phyloP scores from a whole-genome alignment of 2,329 filamentous ascomycete species.

The Cercospora citrullina region DNA sequence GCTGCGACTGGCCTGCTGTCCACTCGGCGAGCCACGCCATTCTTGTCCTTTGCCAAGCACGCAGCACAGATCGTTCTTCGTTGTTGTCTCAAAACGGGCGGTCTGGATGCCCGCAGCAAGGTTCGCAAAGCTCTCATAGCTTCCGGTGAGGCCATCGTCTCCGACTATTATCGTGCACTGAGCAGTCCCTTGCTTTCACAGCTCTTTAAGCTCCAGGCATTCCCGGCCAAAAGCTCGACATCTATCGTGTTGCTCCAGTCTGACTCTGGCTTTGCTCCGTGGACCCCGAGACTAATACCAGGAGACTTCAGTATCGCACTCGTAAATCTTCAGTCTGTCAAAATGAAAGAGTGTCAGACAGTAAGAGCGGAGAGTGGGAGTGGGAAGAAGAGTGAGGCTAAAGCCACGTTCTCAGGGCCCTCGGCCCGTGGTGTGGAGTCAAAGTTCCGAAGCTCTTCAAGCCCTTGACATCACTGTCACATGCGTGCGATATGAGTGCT shows the following conservation, averaged over 20 bases:
- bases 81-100: conserved; percentile 22
- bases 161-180: not conserved
- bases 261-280: not conserved
- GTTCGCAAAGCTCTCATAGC: conserved; percentile 30
- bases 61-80: conserved; percentile 30
- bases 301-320: no score
- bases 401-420: conserved; percentile 5
- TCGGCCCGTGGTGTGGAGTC: not conserved
- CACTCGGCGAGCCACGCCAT: not conserved
- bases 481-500: not conserved
- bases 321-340: not conserved
- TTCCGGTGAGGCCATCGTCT: conserved; percentile 30
- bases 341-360: not conserved
- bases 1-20: not conserved
- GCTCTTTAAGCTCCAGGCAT: conserved; percentile 16
- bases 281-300: no score
- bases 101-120: conserved; percentile 21
- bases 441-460: not conserved
- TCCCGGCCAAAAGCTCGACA: not conserved
- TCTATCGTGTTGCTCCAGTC: not conserved
- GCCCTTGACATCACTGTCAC: conserved; percentile 8
- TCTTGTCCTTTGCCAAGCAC: conserved; percentile 25
- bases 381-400: not conserved
- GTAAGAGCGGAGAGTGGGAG: not conserved
- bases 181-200: conserved; percentile 13